Evolutionary conservation across 345 rosid genomes (phyloP).

Genomic region (Trapa incisa): DNA sequence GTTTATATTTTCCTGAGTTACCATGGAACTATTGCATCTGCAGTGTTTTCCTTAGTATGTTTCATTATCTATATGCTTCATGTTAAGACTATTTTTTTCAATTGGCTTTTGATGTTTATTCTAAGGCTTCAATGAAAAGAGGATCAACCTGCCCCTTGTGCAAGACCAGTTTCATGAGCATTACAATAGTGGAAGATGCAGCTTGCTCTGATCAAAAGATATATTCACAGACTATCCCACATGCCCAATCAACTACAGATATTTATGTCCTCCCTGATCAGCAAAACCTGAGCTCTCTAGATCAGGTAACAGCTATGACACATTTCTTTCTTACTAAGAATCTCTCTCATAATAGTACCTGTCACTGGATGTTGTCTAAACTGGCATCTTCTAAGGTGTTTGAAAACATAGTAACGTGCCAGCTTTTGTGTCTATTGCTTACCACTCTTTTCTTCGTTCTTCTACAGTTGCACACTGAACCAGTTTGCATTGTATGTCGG

Average conservation of each 20-base stretch:
- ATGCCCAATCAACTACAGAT: conserved; percentile 28
- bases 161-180: conserved; percentile 52
- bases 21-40: no score
- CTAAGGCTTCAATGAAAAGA: conserved; percentile 44
- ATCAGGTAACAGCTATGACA: conserved; percentile 28
- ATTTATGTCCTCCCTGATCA: conserved; percentile 28
- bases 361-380: no score
- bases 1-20: no score
- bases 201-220: conserved; percentile 75
- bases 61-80: neutral
- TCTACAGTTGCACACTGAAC: no score
- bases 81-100: neutral
- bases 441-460: no score
- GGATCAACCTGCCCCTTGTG: conserved; percentile 65
- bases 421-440: no score
- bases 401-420: no score
- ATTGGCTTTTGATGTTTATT: neutral
- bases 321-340: neutral
- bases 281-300: conserved; percentile 24
- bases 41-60: no score
- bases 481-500: no score
- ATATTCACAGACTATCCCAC: conserved; percentile 69
- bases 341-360: no score
- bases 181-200: conserved; percentile 66
- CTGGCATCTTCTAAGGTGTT: no score